A percentile compares a stretch with the other conserved stretches of the same genome.
Conservation (phyloP, 1,284 basidiomycete species). For the Moesziomyces sp. region DNA sequence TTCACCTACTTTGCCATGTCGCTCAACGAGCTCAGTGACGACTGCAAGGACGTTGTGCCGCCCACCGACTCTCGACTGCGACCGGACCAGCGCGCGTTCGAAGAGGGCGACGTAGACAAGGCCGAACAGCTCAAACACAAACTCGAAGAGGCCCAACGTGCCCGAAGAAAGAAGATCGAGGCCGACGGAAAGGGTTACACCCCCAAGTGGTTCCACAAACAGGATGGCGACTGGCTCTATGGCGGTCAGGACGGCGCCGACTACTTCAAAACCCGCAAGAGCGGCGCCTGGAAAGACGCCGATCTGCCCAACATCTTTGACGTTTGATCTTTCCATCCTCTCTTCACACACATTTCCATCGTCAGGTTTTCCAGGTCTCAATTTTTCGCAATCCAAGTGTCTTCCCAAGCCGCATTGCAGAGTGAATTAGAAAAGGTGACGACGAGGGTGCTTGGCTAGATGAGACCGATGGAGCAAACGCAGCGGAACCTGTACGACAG, state of each 20-base stretch:
- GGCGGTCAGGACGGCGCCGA: slow-evolving; percentile 51
- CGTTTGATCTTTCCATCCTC: slow-evolving; percentile 6
- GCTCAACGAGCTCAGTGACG: slow-evolving; percentile 68
- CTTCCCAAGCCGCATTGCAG: too few species aligned
- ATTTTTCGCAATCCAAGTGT: neutral
- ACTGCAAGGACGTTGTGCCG: slow-evolving; percentile 77
- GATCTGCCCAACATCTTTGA: slow-evolving; percentile 38
- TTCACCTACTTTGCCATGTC: slow-evolving; percentile 67
- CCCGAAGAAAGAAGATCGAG: slow-evolving; percentile 69
- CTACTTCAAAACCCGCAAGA: slow-evolving; percentile 48
- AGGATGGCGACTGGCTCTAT: slow-evolving; percentile 56
- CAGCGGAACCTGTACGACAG: slow-evolving; percentile 45
- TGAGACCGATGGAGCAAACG: slow-evolving; percentile 50
- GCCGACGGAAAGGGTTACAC: slow-evolving; percentile 24
- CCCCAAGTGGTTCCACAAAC: slow-evolving; percentile 64
- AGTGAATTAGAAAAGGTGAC: too few species aligned
- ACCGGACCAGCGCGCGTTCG: slow-evolving; percentile 86
- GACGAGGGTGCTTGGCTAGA: slow-evolving; percentile 6
- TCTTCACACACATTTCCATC: too few species aligned
- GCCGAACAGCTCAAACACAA: slow-evolving; percentile 81
- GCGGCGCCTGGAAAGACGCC: slow-evolving; percentile 29
- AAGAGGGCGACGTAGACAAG: slow-evolving; percentile 79
- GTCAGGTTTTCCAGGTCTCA: too few species aligned
- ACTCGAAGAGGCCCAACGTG: slow-evolving; percentile 75
- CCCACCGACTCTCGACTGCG: slow-evolving; percentile 86